These are phyloP conservation scores for Persicaria maculosa DNA, from an alignment of 148 eudicot genomes.

Conservation along the genomic window DNA sequence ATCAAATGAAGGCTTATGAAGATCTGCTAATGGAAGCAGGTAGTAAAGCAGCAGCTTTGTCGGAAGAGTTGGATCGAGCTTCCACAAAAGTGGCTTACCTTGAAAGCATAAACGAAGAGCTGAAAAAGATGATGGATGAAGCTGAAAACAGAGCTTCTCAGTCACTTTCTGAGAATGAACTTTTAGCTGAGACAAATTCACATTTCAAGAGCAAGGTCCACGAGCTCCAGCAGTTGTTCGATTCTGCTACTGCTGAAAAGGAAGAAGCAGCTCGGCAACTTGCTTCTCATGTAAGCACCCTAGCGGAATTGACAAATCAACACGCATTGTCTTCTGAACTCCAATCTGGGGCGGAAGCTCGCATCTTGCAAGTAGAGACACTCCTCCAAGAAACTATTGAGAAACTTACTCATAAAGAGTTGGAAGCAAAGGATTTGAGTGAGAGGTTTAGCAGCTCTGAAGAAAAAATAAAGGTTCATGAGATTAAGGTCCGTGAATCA, in stretches of 20 bases:
- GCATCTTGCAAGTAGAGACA: constrained; percentile 37
- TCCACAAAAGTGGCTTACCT: constrained; percentile 34
- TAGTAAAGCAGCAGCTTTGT: constrained; percentile 33
- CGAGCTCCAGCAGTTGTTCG: constrained; percentile 54
- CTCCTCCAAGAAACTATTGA: constrained; percentile 39
- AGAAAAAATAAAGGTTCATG: constrained; percentile 31
- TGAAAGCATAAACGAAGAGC: constrained; percentile 51
- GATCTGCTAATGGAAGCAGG: constrained; percentile 37
- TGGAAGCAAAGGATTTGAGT: not conserved
- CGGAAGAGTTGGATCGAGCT: constrained; percentile 41
- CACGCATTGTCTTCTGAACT: constrained; percentile 57
- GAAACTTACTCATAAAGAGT: constrained; percentile 41
- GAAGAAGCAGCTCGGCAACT: constrained; percentile 50
- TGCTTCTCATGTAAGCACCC: constrained; percentile 57
- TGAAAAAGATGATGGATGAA: constrained; percentile 39
- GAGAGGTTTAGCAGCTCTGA: constrained; percentile 32
- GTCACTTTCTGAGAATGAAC: constrained; percentile 46
- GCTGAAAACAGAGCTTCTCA: constrained; percentile 54
- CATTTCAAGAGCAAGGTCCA: constrained; percentile 53
- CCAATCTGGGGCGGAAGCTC: constrained; percentile 49
- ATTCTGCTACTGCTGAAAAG: constrained; percentile 40
- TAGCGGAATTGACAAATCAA: constrained; percentile 55
- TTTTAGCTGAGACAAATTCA: constrained; percentile 50
- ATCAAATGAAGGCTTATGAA: not conserved
- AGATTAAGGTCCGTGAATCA: constrained; percentile 39